Evolutionary conservation across 2,329 filamentous ascomycete genomes (phyloP).

Genomic region (Fusarium solani-melongenae): DNA sequence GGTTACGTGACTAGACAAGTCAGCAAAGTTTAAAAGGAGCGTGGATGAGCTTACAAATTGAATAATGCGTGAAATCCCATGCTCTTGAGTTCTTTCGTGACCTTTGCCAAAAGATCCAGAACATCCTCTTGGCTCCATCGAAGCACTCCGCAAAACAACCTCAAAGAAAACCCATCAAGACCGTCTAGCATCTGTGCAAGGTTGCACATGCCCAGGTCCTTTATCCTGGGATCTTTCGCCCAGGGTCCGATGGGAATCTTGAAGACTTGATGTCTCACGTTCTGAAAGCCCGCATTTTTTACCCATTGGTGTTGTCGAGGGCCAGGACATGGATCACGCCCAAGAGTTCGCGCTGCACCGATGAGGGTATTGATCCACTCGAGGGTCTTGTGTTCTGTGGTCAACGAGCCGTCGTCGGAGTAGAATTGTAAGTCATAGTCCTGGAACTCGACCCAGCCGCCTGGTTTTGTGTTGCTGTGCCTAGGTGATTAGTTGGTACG

Average conservation of each 20-base stretch:
- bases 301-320: conserved; percentile 45
- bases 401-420: conserved; percentile 45
- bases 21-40: not conserved
- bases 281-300: conserved; percentile 49
- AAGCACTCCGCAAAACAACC: conserved; percentile 14
- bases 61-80: conserved; percentile 4
- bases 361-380: conserved; percentile 39
- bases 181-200: conserved; percentile 14
- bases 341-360: conserved; percentile 20
- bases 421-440: conserved; percentile 43
- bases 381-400: conserved; percentile 24
- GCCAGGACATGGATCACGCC: conserved; percentile 40
- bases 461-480: conserved; percentile 45
- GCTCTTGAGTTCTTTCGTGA: conserved; percentile 9
- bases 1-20: conserved; percentile 7
- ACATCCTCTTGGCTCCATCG: conserved; percentile 10
- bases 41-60: conserved; percentile 12
- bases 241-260: conserved; percentile 51
- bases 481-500: not conserved
- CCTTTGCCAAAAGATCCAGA: conserved; percentile 2
- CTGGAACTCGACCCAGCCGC: conserved; percentile 50
- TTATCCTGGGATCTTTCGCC: conserved; percentile 40
- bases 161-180: conserved; percentile 9
- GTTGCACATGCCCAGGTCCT: conserved; percentile 47
- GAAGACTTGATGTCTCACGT: conserved; percentile 45